Conservation (phyloP, 129 eudicot species). For the Apium graveolens region DNA sequence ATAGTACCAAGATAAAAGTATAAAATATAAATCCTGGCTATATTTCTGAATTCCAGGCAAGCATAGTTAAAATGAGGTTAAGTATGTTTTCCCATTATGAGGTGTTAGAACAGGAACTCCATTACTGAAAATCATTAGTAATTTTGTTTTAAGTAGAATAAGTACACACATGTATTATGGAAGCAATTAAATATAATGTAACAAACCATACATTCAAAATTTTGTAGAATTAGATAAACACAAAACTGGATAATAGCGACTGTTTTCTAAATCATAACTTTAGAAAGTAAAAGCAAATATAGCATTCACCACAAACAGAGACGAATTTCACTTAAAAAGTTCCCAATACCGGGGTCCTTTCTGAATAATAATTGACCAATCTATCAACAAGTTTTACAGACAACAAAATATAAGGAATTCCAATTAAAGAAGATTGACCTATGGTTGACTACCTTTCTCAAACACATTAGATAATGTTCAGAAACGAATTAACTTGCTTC, state of each 20-base stretch:
- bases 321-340: neutral
- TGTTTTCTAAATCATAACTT: neutral
- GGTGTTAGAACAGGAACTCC: neutral
- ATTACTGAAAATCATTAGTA: neutral
- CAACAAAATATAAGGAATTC: neutral
- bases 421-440: neutral
- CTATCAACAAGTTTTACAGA: neutral
- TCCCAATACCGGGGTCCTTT: neutral
- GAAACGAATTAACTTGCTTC: neutral
- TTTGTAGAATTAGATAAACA: neutral
- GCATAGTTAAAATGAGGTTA: neutral
- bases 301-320: neutral
- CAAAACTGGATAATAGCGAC: neutral
- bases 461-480: neutral
- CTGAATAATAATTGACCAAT: neutral
- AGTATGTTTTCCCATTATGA: neutral
- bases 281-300: too few relatives aligned
- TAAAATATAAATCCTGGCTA: neutral
- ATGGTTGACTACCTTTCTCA: neutral
- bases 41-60: neutral
- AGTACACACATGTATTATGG: neutral
- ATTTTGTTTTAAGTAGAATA: neutral
- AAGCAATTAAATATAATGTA: neutral
- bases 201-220: neutral
- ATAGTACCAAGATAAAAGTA: neutral